phyloP scores from a whole-genome alignment of 805 yeast species.

The Candida chilensis region DNA sequence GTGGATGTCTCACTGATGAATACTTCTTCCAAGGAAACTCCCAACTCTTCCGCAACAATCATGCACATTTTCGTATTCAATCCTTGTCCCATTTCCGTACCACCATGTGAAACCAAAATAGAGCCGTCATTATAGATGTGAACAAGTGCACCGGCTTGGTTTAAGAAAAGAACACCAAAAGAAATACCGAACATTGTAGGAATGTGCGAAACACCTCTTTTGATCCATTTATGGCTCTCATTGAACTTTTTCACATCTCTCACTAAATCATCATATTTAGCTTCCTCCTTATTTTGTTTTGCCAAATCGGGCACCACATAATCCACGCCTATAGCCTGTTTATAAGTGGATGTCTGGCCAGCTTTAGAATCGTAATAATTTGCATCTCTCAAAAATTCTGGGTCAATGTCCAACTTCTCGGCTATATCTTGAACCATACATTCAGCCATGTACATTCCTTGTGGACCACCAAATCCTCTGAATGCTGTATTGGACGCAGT shows the following conservation, averaged over 20 bases:
- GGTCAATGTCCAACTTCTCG: conserved; percentile 26
- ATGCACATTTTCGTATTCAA: conserved; percentile 37
- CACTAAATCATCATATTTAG: conserved; percentile 19
- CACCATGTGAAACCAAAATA: conserved; percentile 35
- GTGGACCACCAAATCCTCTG: conserved; percentile 42
- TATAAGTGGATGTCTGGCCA: conserved; percentile 23
- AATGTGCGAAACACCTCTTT: conserved; percentile 35
- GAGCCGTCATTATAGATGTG: conserved; percentile 38
- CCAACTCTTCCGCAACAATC: conserved; percentile 33
- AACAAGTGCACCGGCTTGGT: conserved; percentile 39
- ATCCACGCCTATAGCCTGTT: conserved; percentile 30
- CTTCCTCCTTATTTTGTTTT: conserved; percentile 19
- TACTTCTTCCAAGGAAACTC: conserved; percentile 27
- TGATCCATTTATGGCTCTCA: conserved; percentile 28
- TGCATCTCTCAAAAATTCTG: conserved; percentile 23
- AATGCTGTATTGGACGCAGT: conserved; percentile 39
- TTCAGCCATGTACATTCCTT: conserved; percentile 37
- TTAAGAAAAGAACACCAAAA: conserved; percentile 33
- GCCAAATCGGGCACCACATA: conserved; percentile 25
- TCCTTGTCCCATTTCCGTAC: conserved; percentile 44
- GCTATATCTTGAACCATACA: conserved; percentile 26
- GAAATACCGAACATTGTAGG: conserved; percentile 40
- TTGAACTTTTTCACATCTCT: conserved; percentile 30
- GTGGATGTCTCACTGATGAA: conserved; percentile 38
- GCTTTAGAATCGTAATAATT: conserved; percentile 21